These are phyloP conservation scores for Verticillium nonalfalfae DNA, from an alignment of 2,329 filamentous ascomycete genomes.

Conservation along the genomic window DNA sequence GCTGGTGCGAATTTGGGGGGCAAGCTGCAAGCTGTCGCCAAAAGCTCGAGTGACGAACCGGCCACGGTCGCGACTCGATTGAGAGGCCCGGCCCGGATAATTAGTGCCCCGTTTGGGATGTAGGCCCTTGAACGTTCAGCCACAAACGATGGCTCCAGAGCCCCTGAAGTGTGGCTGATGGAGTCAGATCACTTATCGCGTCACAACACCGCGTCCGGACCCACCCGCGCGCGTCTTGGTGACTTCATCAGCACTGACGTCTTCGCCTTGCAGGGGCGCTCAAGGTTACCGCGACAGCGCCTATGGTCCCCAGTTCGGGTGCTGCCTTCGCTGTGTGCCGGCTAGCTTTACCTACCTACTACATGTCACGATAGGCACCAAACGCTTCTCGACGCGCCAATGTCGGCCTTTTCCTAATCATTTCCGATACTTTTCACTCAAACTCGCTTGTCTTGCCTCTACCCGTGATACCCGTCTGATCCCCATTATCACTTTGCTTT, in stretches of 20 bases:
- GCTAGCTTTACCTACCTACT: neutral
- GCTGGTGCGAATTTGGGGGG: neutral
- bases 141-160: neutral
- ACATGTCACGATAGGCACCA: neutral
- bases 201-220: neutral
- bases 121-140: neutral
- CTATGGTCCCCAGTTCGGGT: neutral
- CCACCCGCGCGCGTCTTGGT: neutral
- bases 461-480: neutral
- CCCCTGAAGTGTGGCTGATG: neutral
- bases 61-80: conserved; percentile 3
- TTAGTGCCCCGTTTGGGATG: neutral
- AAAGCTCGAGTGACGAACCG: conserved; percentile 1
- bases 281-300: neutral
- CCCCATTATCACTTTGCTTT: neutral
- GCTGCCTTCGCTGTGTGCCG: neutral
- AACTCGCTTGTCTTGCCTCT: neutral
- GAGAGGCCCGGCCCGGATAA: neutral
- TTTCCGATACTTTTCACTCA: neutral
- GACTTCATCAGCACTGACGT: neutral
- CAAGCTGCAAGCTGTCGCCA: conserved; percentile 4
- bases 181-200: neutral
- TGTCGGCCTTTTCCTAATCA: neutral
- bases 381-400: neutral
- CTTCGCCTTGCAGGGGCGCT: neutral